Evolutionary conservation across 2,329 filamentous ascomycete genomes (phyloP), one percentile per base, ranked within the genome.

Genomic region (Alternaria sp.): DNA sequence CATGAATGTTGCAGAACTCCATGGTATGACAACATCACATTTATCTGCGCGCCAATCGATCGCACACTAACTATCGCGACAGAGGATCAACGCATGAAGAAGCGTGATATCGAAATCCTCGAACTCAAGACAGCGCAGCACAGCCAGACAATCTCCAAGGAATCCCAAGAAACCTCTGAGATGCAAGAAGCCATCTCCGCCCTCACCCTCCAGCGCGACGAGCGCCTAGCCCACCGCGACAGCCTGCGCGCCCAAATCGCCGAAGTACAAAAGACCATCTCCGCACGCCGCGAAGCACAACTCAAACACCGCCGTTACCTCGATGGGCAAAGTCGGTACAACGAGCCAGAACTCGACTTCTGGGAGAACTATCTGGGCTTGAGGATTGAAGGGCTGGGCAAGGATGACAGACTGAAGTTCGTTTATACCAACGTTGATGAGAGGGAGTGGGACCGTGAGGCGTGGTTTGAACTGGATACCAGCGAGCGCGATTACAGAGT

Each of bases 51-150:
- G 46, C 46, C 13, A 12, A 21, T 30, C 11, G 25, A 46, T 12
- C 4, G 3, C 13, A n/a, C 19, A 17, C 59, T 71, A 40, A 74
- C 59, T 56, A 17, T 8, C 9, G 2, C 2, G 15, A 15, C 79
- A 97, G 94, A 97, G 88, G 92, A 97, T 81, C 90, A 97, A 78
- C 91, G 93, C 65, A 93, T 95, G 89, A 93, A 91, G 83, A 91
- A 91, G 74, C 91, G 91, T 74, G 91, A 94, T 74, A 93, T 97
- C 67, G 91, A 96, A 75, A 95, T 97, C 66, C 83, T 93, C 7
- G 86, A 90, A 62, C 86, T 90, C 75, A 92, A 93, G 74, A 88
- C 88, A 45, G 86, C 85, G 55, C 89, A 89, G 5, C 90, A 93
- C 80, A 88, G 91, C 67, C 89, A 93, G 67, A 91, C 86, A 4